Evolutionary conservation across 371 early-diverging fungal genomes (phyloP), one percentile per base, ranked within the genome.

Genomic region (Apophysomyces variabilis): DNA sequence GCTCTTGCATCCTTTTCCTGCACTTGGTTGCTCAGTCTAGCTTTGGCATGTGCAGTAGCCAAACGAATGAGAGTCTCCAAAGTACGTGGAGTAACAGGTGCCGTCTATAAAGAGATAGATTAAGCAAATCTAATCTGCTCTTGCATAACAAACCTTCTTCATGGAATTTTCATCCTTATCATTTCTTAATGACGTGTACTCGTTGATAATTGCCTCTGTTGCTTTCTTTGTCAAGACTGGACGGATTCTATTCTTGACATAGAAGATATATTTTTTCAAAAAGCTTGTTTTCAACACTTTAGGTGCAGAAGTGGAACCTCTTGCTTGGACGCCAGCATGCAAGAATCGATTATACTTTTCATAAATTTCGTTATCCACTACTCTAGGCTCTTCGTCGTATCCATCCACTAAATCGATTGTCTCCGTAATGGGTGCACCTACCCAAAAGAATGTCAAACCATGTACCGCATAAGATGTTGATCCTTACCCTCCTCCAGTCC

Each of bases 51-150:
- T 7, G 99, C 99, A 9, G 99, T 98, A 4, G 99, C 87, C 60
- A 99, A 80, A 82, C 99, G 95, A 70, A 99, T 99, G 60, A 99
- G 83, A 0, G 99, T 99, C 79, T 99, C 99, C 39, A 99, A 87
- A 12, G 99, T 94, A 86, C 99, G 93, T 7, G 99, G 95, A 7
- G 99, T 99, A 54, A 99, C 87, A 14, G 99, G 99, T 18, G 82
- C 85, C 45, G 83, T 89, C 87, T 80, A 75, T 16, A 69, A 36
- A 7, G 57, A 13, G 11, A 13, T 1, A 13, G 13, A 12, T n/a
- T 13, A 18, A 8, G 9, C 21, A 50, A 32, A 26, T n/a, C 9
- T 12, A 8, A 26, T 13, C 12, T 18, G 16, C 14, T 12, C 46
- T 43, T 12, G 44, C n/a, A n/a, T 44, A 1, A 21, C 47, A 62